Evolutionary conservation across 257 asterid genomes (phyloP).

Genomic region (Orobanche coerulescens): DNA sequence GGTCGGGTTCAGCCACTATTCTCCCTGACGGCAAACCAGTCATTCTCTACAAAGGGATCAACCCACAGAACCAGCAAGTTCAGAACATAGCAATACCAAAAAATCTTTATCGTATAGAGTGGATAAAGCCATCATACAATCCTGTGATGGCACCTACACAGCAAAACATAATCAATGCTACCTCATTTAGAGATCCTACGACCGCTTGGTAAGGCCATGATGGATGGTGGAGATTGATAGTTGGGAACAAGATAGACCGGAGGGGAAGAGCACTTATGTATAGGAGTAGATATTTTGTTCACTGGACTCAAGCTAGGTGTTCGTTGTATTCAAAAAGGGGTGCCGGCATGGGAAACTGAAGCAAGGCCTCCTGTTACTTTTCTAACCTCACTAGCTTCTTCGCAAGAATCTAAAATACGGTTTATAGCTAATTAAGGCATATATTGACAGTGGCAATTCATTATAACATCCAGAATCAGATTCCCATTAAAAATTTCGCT

Average conservation of each 20-base stretch:
- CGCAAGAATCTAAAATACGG: no score
- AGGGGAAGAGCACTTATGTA: constrained; percentile 21
- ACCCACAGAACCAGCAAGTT: constrained; percentile 25
- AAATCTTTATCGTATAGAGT: constrained; percentile 29
- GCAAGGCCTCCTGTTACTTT: no score
- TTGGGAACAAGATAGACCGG: constrained; percentile 6
- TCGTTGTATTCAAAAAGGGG: constrained; percentile 15
- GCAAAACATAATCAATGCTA: constrained; percentile 10
- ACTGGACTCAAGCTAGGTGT: constrained; percentile 17
- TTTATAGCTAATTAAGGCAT: no score
- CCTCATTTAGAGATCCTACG: constrained; percentile 35
- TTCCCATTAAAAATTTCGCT: no score
- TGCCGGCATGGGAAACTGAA: constrained; percentile 27
- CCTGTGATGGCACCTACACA: constrained; percentile 26
- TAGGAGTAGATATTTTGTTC: constrained; percentile 24
- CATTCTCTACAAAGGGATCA: constrained; percentile 31
- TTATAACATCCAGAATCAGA: no score
- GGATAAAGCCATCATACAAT: constrained; percentile 28
- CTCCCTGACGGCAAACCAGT: constrained; percentile 28
- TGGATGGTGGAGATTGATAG: constrained; percentile 22
- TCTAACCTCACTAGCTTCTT: no score
- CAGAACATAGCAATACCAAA: constrained; percentile 33
- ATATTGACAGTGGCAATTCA: no score
- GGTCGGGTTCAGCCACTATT: constrained; percentile 37
- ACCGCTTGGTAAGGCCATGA: constrained; percentile 36